Evolutionary conservation across 2,329 filamentous ascomycete genomes (phyloP), one percentile per base, ranked within the genome.

Genomic region (Xenoacremonium recifei): DNA sequence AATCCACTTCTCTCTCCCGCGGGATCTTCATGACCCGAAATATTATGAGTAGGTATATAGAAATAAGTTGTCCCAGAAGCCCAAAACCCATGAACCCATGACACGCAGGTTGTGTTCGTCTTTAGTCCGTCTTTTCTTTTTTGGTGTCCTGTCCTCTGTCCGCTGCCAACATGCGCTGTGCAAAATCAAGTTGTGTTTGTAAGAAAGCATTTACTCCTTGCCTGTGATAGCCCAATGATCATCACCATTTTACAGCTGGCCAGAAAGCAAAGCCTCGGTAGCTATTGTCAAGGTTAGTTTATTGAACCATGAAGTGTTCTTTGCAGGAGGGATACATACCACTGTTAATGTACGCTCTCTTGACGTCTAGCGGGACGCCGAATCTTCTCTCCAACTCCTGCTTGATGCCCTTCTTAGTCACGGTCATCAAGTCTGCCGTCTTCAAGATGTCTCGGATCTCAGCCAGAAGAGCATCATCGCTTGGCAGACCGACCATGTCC

Each of bases 391-490:
- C 93, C 44, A 99, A 72, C 72, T 99, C 93, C 54, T 80, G 71
- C 77, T 97, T 97, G 68, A 99, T 87, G 57, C 87, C 89, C 81
- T 99, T 99, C 82, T 99, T 99, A 53, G 93, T 99, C 32, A 99
- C 89, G 4, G 82, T 91, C 93, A 99, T 99, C 61, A 99, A 71
- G 69, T 99, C 93, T 2, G 90, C 91, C 11, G 87, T 95, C 55
- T 84, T 80, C 48, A 99, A 73, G 50, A 99, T 96, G 60, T 96
- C 90, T 38, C 93, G 81, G 57, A 99, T 99, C 75, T 99, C 93
- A 0, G 89, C 85, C 49, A 99, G 72, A 37, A 99, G 75, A 10
- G 89, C 86, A 60, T 99, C 93, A 55, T 99, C 93, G 48, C 78
- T 87, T 0, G 93, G 93, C 60, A 96, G 69, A 42, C 85, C 82